Base-by-base conservation (phyloP, 2,329 filamentous ascomycete species). In the Talaromyces sp. region DNA sequence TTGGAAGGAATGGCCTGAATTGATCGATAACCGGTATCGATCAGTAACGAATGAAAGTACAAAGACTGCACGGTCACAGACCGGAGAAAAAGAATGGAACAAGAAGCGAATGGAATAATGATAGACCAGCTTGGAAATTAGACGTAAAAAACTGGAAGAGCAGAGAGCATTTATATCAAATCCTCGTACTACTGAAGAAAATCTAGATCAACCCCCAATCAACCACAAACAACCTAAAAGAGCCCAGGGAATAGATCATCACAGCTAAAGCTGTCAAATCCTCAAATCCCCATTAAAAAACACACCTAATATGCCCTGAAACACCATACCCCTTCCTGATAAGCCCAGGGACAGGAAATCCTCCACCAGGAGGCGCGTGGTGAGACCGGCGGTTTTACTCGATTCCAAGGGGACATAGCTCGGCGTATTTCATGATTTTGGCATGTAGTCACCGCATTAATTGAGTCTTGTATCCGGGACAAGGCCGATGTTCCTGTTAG, bases 11-110 rank as follows among this genome's bases (percentile, higher is more conserved):
- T 53, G 51, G 29, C 9, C 9, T 27, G 55, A 57, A 20, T 19
- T 49, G 47, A 55, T 58, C 61, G 55, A 52, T 58, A 62, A 54
- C 57, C 61, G 40, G 57, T 56, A 58, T 52, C 35, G 22, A 20
- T 20, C 9, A 41, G 53, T n/a, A 56, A 29, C 32, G 54, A 56
- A 54, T 32, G 32, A n/a, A 56, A 36, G 36, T 47, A 42, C 45
- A 47, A 49, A 50, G 13, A 47, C 43, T 61, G 41, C 54, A 56
- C 57, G 57, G 59, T 57, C 29, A 48, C 61, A 61, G 51, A 63
- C 61, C 59, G 55, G 55, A 59, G 54, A 41, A 36, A 61, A 62
- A 22, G 52, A 61, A 57, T 54, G 51, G 27, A 57, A 60, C 54
- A 50, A 52, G 30, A 33, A 45, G 35, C 13, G 37, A 44, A 35